phyloP scores from a whole-genome alignment of 1,284 basidiomycete genomes.

The Sanguinoderma infundibulare region DNA sequence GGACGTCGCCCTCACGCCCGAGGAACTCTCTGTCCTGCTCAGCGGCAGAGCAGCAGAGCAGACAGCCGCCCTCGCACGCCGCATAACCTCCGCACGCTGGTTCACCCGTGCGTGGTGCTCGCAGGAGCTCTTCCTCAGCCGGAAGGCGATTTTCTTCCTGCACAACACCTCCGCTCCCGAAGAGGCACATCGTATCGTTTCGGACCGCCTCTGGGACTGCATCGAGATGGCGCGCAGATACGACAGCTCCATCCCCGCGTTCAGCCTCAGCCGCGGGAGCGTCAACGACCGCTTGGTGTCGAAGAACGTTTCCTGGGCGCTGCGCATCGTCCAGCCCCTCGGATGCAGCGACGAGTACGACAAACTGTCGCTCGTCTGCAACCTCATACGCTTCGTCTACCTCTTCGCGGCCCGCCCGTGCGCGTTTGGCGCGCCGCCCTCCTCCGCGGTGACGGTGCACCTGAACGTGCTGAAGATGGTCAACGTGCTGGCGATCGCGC shows the following conservation, averaged over 20 bases:
- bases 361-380: constrained; percentile 18
- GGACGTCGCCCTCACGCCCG: constrained; percentile 8
- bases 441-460: neutral
- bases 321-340: constrained; percentile 16
- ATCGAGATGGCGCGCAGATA: constrained; percentile 11
- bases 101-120: constrained; percentile 26
- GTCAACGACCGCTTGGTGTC: constrained; percentile 1
- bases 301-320: constrained; percentile 15
- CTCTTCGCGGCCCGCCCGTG: constrained; percentile 13
- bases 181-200: neutral
- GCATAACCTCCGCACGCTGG: constrained; percentile 17
- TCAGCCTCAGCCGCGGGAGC: constrained; percentile 11
- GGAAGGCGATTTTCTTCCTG: constrained; percentile 12
- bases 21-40: neutral
- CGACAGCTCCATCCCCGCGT: constrained; percentile 13
- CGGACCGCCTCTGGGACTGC: constrained; percentile 17
- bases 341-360: constrained; percentile 25
- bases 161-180: constrained; percentile 8
- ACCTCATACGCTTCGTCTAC: constrained; percentile 17
- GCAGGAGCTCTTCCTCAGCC: constrained; percentile 22
- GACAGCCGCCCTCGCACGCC: neutral
- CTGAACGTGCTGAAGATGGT: constrained; percentile 23
- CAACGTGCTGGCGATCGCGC: constrained; percentile 17
- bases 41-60: neutral
- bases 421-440: neutral